Evolutionary conservation across 129 eudicot genomes (phyloP), one percentile per base, ranked within the genome.

Genomic region (Artemisia argyi): DNA sequence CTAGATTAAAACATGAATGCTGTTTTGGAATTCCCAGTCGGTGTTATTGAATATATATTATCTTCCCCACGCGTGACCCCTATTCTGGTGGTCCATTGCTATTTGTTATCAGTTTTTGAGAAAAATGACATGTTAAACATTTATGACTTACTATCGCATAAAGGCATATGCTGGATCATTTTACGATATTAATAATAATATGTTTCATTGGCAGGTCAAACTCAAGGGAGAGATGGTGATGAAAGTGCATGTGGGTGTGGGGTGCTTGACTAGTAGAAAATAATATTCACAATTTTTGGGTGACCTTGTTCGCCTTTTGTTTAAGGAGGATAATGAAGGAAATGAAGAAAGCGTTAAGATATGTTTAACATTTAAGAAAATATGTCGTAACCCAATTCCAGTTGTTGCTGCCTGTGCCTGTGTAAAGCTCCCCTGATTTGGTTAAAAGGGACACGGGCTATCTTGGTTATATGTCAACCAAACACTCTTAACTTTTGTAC

Each of bases 221-320:
- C 61, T 81, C 97, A 67, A 80, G 87, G 86, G 87, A 86, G 46
- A 84, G 92, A 86, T 89, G 96, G 98, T 89, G 84, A 73, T 39
- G 46, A 39, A 39, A 39, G 46, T 39, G 46, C 46, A 39, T 39
- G 46, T 39, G 46, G 46, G 46, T 39, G 46, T 39, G 46, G 69
- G 32, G 51, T 61, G 77, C 46, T 49, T 73, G 70, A 84, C 73
- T 47, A 50, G 79, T 61, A 68, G 83, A 59, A 73, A 53, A 50
- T 42, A 79, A 73, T 69, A 66, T 48, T 66, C 49, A 63, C 66
- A 47, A 30, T 58, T 64, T 57, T 73, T 50, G 72, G 46, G 46
- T 26, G 63, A 32, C 42, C 57, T 56, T 20, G 22, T 55, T 32
- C 59, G 52, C 39, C 14, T 60, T 24, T 39, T 9, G 66, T 69